These are phyloP conservation scores for Termitomyces sp. DNA, from an alignment of 768 basidiomycete genomes.

Conservation along the genomic window DNA sequence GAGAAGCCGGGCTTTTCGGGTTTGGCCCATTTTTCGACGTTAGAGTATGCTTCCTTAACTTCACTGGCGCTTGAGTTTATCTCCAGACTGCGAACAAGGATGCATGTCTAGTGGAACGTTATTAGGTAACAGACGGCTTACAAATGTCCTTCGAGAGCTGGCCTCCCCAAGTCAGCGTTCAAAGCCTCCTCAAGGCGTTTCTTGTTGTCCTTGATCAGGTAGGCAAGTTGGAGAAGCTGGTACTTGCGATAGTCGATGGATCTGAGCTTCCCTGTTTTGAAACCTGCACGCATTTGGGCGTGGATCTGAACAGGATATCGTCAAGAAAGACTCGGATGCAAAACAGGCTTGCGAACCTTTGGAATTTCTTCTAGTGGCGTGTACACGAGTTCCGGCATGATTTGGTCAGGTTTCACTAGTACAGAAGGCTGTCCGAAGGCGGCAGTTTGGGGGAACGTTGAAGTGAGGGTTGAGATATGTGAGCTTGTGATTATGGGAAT, in stretches of 20 bases:
- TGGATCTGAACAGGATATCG: conserved; percentile 43
- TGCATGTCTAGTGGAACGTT: background rate
- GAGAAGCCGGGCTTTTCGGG: conserved; percentile 55
- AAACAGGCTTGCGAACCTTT: conserved; percentile 26
- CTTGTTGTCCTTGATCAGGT: conserved; percentile 71
- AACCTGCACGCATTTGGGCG: conserved; percentile 50
- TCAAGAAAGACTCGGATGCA: background rate
- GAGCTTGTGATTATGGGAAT: conserved; percentile 5
- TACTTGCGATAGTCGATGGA: conserved; percentile 68
- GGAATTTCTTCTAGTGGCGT: conserved; percentile 55
- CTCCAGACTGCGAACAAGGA: conserved; percentile 49
- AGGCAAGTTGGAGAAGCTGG: conserved; percentile 73
- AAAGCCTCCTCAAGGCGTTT: conserved; percentile 58
- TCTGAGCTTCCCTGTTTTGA: conserved; percentile 62
- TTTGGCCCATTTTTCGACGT: conserved; percentile 74
- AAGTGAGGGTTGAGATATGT: background rate
- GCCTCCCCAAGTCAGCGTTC: conserved; percentile 60
- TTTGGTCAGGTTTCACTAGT: background rate
- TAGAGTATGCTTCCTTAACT: conserved; percentile 49
- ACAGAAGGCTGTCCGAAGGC: background rate
- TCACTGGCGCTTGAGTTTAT: conserved; percentile 51
- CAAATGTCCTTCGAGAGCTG: conserved; percentile 55
- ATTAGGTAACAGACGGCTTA: conserved; percentile 11
- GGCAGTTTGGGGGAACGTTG: background rate
- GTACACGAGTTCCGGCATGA: conserved; percentile 34